Percentiles rank a stretch among this genome's conserved stretches.
Conservation (phyloP, 2,329 filamentous ascomycete species). For the Scedosporium dehoogii region DNA sequence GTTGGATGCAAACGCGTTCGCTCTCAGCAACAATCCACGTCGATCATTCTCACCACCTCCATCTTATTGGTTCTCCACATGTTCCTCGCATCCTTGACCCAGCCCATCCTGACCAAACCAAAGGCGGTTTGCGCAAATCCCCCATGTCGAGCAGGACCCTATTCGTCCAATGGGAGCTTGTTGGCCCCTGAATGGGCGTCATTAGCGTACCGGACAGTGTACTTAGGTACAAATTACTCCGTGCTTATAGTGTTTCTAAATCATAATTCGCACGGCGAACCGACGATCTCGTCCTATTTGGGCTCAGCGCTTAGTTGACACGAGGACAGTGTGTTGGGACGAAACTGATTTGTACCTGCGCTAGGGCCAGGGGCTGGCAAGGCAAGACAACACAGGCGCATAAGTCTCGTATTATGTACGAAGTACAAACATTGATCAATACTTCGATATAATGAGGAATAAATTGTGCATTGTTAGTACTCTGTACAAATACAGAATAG, state of each 20-base stretch:
- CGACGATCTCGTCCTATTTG: background rate
- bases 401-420: background rate
- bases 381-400: background rate
- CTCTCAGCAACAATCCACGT: background rate
- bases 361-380: background rate
- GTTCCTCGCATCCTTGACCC: background rate
- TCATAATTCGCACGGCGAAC: background rate
- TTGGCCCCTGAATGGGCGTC: background rate
- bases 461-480: background rate
- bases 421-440: background rate
- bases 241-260: no score
- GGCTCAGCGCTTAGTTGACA: background rate
- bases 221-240: no score
- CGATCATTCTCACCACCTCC: background rate
- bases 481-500: background rate
- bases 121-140: background rate
- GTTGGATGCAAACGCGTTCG: no score
- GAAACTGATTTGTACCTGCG: background rate
- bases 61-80: background rate
- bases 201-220: no score
- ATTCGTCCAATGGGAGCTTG: background rate
- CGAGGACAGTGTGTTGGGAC: background rate
- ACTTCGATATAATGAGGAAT: background rate
- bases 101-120: background rate
- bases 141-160: background rate